Base-by-base conservation (phyloP, 768 basidiomycete species). In the Mrakia gelida region DNA sequence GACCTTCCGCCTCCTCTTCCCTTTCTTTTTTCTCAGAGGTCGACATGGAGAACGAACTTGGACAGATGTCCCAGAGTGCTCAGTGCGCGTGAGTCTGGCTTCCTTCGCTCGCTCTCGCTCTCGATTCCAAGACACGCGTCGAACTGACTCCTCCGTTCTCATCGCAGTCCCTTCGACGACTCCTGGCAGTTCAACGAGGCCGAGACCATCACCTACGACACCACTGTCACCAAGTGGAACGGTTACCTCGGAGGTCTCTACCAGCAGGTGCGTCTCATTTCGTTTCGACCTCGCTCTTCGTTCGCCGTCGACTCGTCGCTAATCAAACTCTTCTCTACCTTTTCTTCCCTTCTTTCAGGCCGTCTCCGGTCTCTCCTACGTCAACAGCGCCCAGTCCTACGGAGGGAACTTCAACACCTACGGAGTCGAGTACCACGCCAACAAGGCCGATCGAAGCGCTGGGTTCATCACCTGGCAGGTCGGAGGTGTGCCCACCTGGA, bases 381-480 rank as follows among this genome's bases (percentile, higher is more conserved):
- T 79, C 52, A 18, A 23, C 28, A 62, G 67, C 16, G n/a, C 65
- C n/a, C 18, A 45, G 28, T 30, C 88, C 74, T 94, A 93, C 80
- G 86, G 86, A 75, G 88, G 87, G 30, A 81, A 86, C 73, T 94
- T 88, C 81, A 87, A 86, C 2, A 86, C 87, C 15, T 93, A 92
- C 81, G 93, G 89, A 0, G 92, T 89, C 80, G 95, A 97, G 83
- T 92, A 88, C 86, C 94, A 89, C 89, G 88, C 90, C 56, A 87
- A 94, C 83, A 90, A 90, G n/a, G 89, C 84, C 71, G 81, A 89
- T 75, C 87, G 91, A 26, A 80, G 86, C 10, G 86, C 89, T n/a
- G 92, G 92, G 15, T 93, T 92, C 81, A 89, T 97, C 73, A 91
- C 92, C 3, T 98, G 95, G 95, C 90, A 88, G 70, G 89, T 89